A percentile compares a stretch with the other conserved stretches of the same genome.
Evolutionary conservation across 78 protist genomes (phyloP).

Genomic region (Cavenderia fasciculata): DNA sequence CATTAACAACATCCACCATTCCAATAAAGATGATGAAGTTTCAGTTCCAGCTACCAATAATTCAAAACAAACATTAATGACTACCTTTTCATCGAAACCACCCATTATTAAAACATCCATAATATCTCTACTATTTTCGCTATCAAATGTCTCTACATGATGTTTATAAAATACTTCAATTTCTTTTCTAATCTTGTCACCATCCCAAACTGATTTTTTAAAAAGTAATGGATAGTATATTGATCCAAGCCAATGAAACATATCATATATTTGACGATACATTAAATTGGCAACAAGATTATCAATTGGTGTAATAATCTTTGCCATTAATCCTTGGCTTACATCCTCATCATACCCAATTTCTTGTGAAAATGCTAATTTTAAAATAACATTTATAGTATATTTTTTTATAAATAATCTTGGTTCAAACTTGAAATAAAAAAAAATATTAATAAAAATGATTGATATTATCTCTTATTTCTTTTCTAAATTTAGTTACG

Average conservation of each 20-base stretch:
- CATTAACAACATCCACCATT: slow-evolving; percentile 19
- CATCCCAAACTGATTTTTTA: slow-evolving; percentile 20
- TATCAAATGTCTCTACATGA: slow-evolving; percentile 19
- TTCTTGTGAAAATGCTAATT: neutral
- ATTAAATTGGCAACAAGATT: too few relatives aligned
- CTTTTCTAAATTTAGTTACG: too few relatives aligned
- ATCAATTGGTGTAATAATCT: slow-evolving; percentile 13
- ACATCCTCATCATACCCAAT: neutral
- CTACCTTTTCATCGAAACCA: neutral
- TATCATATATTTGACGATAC: too few relatives aligned
- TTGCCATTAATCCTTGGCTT: neutral
- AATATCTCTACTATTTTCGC: slow-evolving; percentile 12
- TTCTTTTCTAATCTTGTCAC: neutral
- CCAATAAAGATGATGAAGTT: slow-evolving; percentile 12
- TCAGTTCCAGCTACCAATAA: slow-evolving; percentile 61
- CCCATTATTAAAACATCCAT: slow-evolving; percentile 26
- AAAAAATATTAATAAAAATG: too few relatives aligned
- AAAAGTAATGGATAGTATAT: too few relatives aligned
- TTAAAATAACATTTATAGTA: slow-evolving; percentile 4
- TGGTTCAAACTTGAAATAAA: too few relatives aligned
- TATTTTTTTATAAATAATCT: neutral
- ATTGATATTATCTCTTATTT: too few relatives aligned
- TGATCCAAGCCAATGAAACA: too few relatives aligned
- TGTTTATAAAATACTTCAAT: slow-evolving; percentile 23
- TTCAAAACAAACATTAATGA: slow-evolving; percentile 18